phyloP scores from a whole-genome alignment of 257 asterid species.

The Solanum tacnaense region DNA sequence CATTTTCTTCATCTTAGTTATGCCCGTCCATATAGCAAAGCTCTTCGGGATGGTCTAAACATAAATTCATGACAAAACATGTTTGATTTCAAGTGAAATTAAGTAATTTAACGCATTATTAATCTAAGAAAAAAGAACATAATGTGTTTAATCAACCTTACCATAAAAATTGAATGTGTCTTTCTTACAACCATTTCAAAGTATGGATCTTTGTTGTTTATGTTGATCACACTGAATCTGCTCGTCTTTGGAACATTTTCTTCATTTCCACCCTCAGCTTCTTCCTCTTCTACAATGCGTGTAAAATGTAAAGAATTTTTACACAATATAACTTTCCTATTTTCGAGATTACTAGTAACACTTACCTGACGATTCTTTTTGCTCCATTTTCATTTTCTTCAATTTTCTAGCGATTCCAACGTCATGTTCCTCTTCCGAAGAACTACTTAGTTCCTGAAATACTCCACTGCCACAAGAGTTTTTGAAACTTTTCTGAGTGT shows the following conservation, averaged over 20 bases:
- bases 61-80: not conserved
- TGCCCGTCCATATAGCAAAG: not conserved
- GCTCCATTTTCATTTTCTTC: not conserved
- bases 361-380: not conserved
- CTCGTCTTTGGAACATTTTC: not conserved
- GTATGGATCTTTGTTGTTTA: not conserved
- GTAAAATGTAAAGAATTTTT: not conserved
- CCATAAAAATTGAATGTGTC: not conserved
- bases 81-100: not conserved
- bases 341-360: too few species aligned
- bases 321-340: too few species aligned
- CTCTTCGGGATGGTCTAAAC: not conserved
- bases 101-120: not conserved
- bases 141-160: not conserved
- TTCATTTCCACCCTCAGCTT: not conserved
- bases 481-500: not conserved
- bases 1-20: not conserved
- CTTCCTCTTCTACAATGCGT: not conserved
- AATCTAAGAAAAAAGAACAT: not conserved
- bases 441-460: not conserved
- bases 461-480: not conserved
- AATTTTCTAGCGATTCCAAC: not conserved
- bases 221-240: not conserved
- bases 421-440: not conserved
- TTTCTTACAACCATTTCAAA: not conserved